phyloP scores from a whole-genome alignment of 352 stramenopile genomes.

The Salisapilia sapeloensis region DNA sequence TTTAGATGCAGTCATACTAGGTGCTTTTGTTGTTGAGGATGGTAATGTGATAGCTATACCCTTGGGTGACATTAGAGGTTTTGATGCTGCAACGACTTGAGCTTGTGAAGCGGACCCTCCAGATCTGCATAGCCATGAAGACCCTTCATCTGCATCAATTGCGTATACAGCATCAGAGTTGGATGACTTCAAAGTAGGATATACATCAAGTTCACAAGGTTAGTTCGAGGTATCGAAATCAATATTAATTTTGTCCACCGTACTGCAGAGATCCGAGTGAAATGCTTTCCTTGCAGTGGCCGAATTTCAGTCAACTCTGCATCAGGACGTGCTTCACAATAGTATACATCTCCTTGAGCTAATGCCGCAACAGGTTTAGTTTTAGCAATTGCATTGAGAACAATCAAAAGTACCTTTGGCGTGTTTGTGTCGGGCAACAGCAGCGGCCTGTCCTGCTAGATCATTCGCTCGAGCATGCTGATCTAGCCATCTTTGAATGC shows the following conservation, averaged over 20 bases:
- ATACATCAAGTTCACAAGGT: no score
- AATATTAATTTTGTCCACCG: no score
- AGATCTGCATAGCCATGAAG: slow-evolving; percentile 59
- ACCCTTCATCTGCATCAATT: slow-evolving; percentile 26
- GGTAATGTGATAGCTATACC: no score
- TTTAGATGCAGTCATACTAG: no score
- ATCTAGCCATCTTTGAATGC: slow-evolving; percentile 62
- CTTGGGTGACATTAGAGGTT: no score
- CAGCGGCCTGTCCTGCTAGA: slow-evolving; percentile 33
- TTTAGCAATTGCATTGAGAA: background rate
- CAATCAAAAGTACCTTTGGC: slow-evolving; percentile 14
- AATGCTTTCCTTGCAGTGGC: slow-evolving; percentile 39
- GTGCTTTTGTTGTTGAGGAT: no score
- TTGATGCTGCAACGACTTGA: no score
- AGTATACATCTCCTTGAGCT: slow-evolving; percentile 55
- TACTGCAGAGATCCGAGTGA: slow-evolving; percentile 41
- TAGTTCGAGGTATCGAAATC: no score
- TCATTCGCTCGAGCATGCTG: slow-evolving; percentile 38
- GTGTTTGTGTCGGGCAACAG: slow-evolving; percentile 30
- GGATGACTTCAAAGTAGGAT: slow-evolving; percentile 1
- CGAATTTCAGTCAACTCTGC: slow-evolving; percentile 29
- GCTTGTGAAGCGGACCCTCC: slow-evolving; percentile 44
- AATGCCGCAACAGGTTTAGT: background rate
- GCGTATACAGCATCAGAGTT: slow-evolving; percentile 61
- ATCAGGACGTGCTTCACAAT: slow-evolving; percentile 23